Evolutionary conservation across 176 grass and related monocot species (phyloP).

Genomic region (Cenchrus fungigraminus): DNA sequence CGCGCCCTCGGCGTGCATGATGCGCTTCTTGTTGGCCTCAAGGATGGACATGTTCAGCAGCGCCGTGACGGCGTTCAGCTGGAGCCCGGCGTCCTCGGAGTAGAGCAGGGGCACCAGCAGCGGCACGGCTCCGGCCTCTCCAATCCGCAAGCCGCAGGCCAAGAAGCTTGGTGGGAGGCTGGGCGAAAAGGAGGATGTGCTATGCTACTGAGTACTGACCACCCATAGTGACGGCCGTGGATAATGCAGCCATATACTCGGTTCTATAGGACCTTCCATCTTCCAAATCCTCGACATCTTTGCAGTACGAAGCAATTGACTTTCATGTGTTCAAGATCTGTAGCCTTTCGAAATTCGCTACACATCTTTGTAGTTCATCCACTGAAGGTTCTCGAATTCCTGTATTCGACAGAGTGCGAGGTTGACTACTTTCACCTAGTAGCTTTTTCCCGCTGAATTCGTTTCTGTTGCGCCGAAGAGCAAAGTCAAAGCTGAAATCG

Average conservation of each 20-base stretch:
- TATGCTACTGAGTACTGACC: not conserved
- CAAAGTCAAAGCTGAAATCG: slow-evolving; percentile 14
- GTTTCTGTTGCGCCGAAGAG: not conserved
- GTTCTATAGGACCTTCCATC: not conserved
- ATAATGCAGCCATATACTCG: not conserved
- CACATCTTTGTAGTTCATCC: not conserved
- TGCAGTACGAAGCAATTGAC: not conserved
- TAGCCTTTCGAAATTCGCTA: not conserved
- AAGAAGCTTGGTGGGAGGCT: not conserved
- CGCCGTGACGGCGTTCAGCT: slow-evolving; percentile 87
- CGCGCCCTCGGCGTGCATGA: slow-evolving; percentile 68
- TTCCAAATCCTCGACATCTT: not conserved
- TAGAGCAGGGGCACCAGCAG: no score
- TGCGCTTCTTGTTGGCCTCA: slow-evolving; percentile 92
- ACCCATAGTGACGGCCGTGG: not conserved
- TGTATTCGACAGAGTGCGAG: not conserved
- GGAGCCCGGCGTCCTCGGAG: slow-evolving; percentile 26
- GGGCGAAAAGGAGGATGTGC: not conserved
- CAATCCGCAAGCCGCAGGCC: slow-evolving; percentile 16
- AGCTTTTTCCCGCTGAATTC: not conserved
- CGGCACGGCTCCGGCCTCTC: no score
- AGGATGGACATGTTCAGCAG: slow-evolving; percentile 90
- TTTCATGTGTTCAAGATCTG: not conserved
- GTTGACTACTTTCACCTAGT: no score
- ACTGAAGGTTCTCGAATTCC: no score